Evolutionary conservation across 345 rosid species (phyloP), one percentile per base, ranked within the genome.

Genomic region (Capsella bursapastoris): DNA sequence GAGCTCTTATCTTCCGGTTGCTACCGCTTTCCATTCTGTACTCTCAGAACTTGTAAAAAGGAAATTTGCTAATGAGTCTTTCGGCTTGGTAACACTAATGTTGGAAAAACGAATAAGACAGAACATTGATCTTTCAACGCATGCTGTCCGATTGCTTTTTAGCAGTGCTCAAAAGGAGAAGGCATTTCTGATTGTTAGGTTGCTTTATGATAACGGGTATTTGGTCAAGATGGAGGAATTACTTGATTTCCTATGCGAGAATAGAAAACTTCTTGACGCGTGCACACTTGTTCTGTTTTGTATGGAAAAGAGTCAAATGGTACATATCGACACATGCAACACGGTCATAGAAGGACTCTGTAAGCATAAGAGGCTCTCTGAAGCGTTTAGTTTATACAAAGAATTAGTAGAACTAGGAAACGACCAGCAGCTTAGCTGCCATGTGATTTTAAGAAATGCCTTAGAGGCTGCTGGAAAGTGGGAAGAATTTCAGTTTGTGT

Each of bases 341-440:
- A 66, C 40, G 6, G 84, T 90, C 47, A 77, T 90, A 50, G 81
- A 82, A 78, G 89, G 86, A 74, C 92, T 92, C 41, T 90, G 91
- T 80, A 82, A 70, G 80, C 51, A 44, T 59, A 83, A 74, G 69
- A 85, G 76, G 72, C 81, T 74, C 69, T 68, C 82, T 44, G 95
- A 92, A 76, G 96, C 95, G 66, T 90, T 89, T 79, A 57, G 72
- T 52, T 80, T 90, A 83, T 89, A 83, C 71, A 82, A 82, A 44
- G 88, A 85, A 69, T 71, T 90, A 77, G 90, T 83, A 70, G 98
- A 90, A 82, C 80, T 77, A 57, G 89, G 86, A 49, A 78, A 78
- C 15, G 77, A 80, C 73, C 82, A 66, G 57, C 77, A 81, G 62
- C 85, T 90, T 80, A 76, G 80, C 65, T 85, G 93, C 79, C 59